Conservation (phyloP, 306 rosid genomes). For the Corylus avellana region DNA sequence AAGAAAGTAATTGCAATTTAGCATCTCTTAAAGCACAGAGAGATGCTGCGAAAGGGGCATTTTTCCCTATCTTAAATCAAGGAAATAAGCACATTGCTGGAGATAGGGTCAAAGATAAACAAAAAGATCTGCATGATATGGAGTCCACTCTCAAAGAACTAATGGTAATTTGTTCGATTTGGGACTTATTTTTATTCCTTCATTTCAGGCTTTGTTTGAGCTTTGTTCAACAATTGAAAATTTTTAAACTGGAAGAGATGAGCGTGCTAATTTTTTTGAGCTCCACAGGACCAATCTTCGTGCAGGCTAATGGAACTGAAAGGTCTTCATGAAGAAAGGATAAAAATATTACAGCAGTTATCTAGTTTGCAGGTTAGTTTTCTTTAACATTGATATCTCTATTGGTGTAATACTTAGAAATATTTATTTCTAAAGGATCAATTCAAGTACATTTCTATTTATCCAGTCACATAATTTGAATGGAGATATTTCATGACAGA, state of each 20-base stretch:
- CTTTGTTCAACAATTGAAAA: conserved; percentile 5
- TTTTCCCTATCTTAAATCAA: conserved; percentile 66
- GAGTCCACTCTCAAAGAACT: conserved; percentile 77
- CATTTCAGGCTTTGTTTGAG: background rate
- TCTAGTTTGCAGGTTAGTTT: conserved; percentile 77
- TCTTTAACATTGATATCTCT: background rate
- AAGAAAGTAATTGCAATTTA: conserved; percentile 68
- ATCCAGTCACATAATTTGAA: conserved; percentile 25
- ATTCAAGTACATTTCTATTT: background rate
- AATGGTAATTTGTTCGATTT: conserved; percentile 48
- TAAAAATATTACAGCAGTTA: conserved; percentile 67
- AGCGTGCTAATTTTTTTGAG: conserved; percentile 30
- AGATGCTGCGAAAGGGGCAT: conserved; percentile 74
- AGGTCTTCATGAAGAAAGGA: conserved; percentile 77
- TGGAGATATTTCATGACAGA: conserved; percentile 51
- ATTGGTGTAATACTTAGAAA: background rate
- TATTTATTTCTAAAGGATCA: background rate
- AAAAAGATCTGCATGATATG: conserved; percentile 86
- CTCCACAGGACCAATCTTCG: conserved; percentile 69
- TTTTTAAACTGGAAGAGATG: conserved; percentile 4
- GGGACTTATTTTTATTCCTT: background rate
- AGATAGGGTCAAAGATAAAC: conserved; percentile 75
- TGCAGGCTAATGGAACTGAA: conserved; percentile 59
- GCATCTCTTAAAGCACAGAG: conserved; percentile 67
- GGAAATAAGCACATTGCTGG: conserved; percentile 54